phyloP scores from a whole-genome alignment of 1,284 basidiomycete species.

The Veloporphyrellus conicus region DNA sequence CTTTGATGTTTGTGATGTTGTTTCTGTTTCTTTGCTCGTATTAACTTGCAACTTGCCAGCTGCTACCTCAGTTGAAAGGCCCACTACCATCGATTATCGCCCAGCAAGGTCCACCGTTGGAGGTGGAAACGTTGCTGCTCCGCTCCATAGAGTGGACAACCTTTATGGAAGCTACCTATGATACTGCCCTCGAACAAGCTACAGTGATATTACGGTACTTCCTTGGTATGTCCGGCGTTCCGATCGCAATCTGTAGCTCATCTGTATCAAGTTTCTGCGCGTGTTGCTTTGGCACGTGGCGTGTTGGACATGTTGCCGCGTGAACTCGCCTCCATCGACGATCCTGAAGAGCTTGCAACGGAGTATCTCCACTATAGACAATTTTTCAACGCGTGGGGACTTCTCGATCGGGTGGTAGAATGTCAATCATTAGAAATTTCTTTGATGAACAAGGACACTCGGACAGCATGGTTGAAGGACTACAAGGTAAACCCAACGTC shows the following conservation, averaged over 20 bases:
- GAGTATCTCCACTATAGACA: conserved; percentile 73
- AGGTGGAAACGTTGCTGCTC: conserved; percentile 67
- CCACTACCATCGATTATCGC: conserved; percentile 60
- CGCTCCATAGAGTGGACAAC: conserved; percentile 94
- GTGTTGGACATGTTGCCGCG: conserved; percentile 64
- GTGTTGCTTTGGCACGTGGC: conserved; percentile 65
- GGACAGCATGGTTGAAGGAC: conserved; percentile 57
- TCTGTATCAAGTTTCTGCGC: conserved; percentile 56
- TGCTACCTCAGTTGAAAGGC: conserved; percentile 51
- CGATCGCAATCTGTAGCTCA: conserved; percentile 2
- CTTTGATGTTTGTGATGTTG: conserved; percentile 52
- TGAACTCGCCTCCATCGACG: conserved; percentile 55
- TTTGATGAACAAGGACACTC: conserved; percentile 55
- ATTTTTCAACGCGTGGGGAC: conserved; percentile 69
- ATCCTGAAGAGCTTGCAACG: conserved; percentile 59
- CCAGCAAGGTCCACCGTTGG: conserved; percentile 48
- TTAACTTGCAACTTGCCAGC: conserved; percentile 32
- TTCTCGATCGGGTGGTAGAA: conserved; percentile 54
- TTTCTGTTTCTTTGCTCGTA: conserved; percentile 1
- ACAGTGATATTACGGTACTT: conserved; percentile 86
- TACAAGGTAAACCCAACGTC: conserved; percentile 47
- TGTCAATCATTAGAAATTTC: conserved; percentile 51
- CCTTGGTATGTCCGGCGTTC: conserved; percentile 54
- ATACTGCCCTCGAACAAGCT: conserved; percentile 78
- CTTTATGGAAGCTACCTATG: conserved; percentile 68